phyloP scores from a whole-genome alignment of 257 asterid genomes.

The Solanum appendiculatum region DNA sequence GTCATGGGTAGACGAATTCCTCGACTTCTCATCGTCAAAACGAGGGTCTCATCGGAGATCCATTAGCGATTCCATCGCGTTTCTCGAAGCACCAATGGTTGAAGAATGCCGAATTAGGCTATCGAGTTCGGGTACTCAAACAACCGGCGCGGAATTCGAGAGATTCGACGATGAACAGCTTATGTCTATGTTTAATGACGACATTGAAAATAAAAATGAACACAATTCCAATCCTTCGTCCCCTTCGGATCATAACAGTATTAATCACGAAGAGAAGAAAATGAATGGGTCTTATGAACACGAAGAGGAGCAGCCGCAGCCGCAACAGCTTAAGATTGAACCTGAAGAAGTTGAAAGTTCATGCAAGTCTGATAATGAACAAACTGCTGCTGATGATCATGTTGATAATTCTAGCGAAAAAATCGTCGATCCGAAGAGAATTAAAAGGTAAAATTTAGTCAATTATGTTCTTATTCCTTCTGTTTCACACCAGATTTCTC shows the following conservation, averaged over 20 bases:
- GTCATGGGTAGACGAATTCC: slow-evolving; percentile 74
- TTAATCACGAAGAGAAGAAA: slow-evolving; percentile 31
- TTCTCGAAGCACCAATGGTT: slow-evolving; percentile 55
- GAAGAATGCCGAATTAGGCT: slow-evolving; percentile 51
- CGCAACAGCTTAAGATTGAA: slow-evolving; percentile 41
- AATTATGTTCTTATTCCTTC: neutral
- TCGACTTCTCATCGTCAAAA: slow-evolving; percentile 63
- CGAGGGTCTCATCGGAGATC: slow-evolving; percentile 77
- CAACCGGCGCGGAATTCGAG: slow-evolving; percentile 31
- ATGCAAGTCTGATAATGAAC: slow-evolving; percentile 41
- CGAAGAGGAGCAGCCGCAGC: neutral
- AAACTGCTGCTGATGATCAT: slow-evolving; percentile 4
- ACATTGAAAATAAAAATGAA: slow-evolving; percentile 15
- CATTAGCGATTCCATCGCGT: slow-evolving; percentile 69
- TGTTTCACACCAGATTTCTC: neutral
- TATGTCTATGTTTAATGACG: slow-evolving; percentile 71
- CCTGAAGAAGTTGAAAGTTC: slow-evolving; percentile 64
- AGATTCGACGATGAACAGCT: slow-evolving; percentile 80
- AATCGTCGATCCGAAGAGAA: slow-evolving; percentile 73
- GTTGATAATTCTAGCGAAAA: slow-evolving; percentile 27
- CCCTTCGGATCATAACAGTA: slow-evolving; percentile 72
- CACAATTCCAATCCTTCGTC: slow-evolving; percentile 63
- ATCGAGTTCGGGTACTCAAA: slow-evolving; percentile 11
- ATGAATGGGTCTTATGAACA: slow-evolving; percentile 3
- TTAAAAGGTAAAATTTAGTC: slow-evolving; percentile 45